Evolutionary conservation across 2,329 filamentous ascomycete genomes (phyloP).

Genomic region (Colletotrichum endophyticum): DNA sequence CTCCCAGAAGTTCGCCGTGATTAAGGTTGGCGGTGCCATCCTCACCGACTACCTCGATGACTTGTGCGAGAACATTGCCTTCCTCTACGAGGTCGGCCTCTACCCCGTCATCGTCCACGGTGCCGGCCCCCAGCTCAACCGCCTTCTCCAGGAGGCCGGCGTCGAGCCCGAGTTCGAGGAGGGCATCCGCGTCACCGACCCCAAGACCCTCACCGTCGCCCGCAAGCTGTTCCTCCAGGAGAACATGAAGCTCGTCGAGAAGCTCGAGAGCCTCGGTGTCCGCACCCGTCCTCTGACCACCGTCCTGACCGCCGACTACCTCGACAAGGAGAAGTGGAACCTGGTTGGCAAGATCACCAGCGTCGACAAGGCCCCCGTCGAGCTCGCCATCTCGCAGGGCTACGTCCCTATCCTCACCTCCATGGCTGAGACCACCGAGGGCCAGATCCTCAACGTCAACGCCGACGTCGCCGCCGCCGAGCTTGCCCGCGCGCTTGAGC

Average conservation of each 20-base stretch:
- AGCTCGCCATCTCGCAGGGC: constrained; percentile 87
- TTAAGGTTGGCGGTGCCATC: constrained; percentile 97
- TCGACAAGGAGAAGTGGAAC: constrained; percentile 96
- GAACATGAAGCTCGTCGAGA: constrained; percentile 90
- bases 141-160: constrained; percentile 84
- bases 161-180: constrained; percentile 97
- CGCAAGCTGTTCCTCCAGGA: constrained; percentile 94
- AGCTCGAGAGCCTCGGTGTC: constrained; percentile 88
- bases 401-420: constrained; percentile 94
- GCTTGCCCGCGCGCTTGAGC: constrained; percentile 85
- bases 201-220: constrained; percentile 90
- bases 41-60: constrained; percentile 93
- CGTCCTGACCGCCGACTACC: constrained; percentile 91
- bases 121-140: constrained; percentile 93
- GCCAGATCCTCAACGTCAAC: constrained; percentile 95
- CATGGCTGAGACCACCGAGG: constrained; percentile 92
- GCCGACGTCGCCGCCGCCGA: constrained; percentile 96
- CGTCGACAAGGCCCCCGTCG: constrained; percentile 89
- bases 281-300: constrained; percentile 89
- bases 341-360: constrained; percentile 94
- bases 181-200: constrained; percentile 93
- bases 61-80: constrained; percentile 85
- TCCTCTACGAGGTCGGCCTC: constrained; percentile 92
- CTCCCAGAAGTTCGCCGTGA: constrained; percentile 96
- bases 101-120: constrained; percentile 97